These are phyloP conservation scores for Phaeophleospora eucalypticola DNA, from an alignment of 2,329 filamentous ascomycete species.

Conservation along the genomic window DNA sequence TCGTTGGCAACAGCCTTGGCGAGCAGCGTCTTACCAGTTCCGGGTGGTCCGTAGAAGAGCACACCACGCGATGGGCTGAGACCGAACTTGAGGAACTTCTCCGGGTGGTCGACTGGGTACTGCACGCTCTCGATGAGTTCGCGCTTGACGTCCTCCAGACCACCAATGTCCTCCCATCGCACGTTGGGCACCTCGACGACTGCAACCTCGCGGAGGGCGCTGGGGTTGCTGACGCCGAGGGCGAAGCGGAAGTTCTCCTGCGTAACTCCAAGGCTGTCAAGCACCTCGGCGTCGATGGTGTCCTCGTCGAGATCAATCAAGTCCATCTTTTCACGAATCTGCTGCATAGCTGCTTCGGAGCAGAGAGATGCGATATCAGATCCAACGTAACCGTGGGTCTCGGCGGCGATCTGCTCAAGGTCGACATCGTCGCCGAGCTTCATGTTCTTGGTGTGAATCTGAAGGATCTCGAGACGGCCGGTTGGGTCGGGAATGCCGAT, in stretches of 20 bases:
- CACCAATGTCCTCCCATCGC: conserved; percentile 99
- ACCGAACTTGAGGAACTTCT: conserved; percentile 99
- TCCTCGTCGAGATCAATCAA: conserved; percentile 98
- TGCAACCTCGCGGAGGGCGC: conserved; percentile 94
- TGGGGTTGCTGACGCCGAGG: conserved; percentile 96
- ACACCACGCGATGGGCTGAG: conserved; percentile 97
- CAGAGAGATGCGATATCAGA: conserved; percentile 97
- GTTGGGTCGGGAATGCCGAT: conserved; percentile 98
- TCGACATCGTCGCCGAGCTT: conserved; percentile 97
- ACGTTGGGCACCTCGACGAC: conserved; percentile 99
- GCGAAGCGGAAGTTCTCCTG: conserved; percentile 99
- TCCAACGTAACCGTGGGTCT: conserved; percentile 98
- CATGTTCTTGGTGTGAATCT: conserved; percentile 99
- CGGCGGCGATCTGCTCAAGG: conserved; percentile 89
- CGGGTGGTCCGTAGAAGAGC: conserved; percentile 95
- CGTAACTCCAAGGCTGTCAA: conserved; percentile 95
- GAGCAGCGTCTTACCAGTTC: conserved; percentile 99
- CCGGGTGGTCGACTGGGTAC: conserved; percentile 98
- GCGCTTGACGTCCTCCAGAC: conserved; percentile 96
- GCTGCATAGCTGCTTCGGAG: conserved; percentile 99
- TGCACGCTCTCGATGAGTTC: conserved; percentile 98
- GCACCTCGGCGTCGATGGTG: conserved; percentile 96
- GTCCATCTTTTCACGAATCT: conserved; percentile 99
- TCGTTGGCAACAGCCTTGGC: conserved; percentile 99
- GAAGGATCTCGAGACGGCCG: conserved; percentile 95